Percentiles rank a stretch among this genome's conserved stretches.
Evolutionary conservation across 176 grass and related monocot species (phyloP).

Genomic region (Zoysia japonica): DNA sequence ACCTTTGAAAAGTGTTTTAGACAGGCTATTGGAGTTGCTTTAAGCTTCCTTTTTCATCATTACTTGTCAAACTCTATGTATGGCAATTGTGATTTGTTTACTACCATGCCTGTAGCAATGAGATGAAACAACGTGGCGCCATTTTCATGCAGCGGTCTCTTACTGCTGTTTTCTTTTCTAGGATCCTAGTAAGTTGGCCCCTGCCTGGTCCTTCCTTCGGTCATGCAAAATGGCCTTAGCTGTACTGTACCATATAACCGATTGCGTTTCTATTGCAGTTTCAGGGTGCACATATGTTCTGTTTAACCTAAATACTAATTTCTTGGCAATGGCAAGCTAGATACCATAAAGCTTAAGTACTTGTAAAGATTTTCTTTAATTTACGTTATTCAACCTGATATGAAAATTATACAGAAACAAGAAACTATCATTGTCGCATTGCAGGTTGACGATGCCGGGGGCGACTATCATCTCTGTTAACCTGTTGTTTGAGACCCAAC

Average conservation of each 20-base stretch:
- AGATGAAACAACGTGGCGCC: conserved; percentile 10
- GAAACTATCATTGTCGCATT: background rate
- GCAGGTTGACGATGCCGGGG: background rate
- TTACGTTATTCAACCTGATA: background rate
- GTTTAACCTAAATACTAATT: background rate
- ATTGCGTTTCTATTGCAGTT: no score
- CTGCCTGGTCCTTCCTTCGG: background rate
- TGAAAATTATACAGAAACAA: background rate
- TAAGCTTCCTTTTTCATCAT: conserved; percentile 13
- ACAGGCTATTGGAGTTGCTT: no score
- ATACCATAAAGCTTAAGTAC: background rate
- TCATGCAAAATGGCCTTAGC: background rate
- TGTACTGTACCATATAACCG: background rate
- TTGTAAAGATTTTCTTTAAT: background rate
- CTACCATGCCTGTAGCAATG: conserved; percentile 3
- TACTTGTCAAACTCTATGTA: background rate
- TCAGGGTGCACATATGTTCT: background rate
- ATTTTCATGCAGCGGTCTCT: conserved; percentile 16
- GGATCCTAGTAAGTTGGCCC: background rate
- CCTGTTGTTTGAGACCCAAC: background rate
- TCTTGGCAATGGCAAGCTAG: background rate
- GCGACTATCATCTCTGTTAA: background rate
- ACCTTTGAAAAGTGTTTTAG: no score
- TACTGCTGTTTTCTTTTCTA: background rate
- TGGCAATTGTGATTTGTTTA: conserved; percentile 27